Conservation (phyloP, 1,139 yeast species). For the Saccharomycopsis hybrid region DNA sequence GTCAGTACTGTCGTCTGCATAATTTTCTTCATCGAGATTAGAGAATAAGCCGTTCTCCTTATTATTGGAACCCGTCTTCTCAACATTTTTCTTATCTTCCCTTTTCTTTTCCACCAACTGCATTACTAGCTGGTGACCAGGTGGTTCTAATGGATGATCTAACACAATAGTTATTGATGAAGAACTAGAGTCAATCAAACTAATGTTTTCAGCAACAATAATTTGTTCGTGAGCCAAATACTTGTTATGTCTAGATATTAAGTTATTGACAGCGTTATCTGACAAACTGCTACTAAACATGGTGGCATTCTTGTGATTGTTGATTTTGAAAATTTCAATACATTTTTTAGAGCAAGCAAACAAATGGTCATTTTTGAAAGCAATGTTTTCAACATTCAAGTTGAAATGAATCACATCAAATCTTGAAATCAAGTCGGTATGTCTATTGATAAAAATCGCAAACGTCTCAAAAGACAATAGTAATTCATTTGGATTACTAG, state of each 20-base stretch:
- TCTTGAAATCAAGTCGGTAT: slow-evolving; percentile 17
- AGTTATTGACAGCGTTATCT: not conserved
- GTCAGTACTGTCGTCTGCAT: not conserved
- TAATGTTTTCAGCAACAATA: slow-evolving; percentile 14
- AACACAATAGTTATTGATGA: slow-evolving; percentile 17
- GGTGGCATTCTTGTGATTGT: not conserved
- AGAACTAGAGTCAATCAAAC: slow-evolving; percentile 16
- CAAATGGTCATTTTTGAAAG: slow-evolving; percentile 15
- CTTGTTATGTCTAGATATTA: slow-evolving; percentile 4
- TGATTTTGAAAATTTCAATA: slow-evolving; percentile 18
- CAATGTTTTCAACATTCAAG: slow-evolving; percentile 17
- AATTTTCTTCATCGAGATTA: not conserved
- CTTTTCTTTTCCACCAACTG: slow-evolving; percentile 17
- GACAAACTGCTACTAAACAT: not conserved
- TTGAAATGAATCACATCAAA: slow-evolving; percentile 20
- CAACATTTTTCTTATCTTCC: not conserved
- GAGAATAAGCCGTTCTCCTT: not conserved
- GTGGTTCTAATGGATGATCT: slow-evolving; percentile 20
- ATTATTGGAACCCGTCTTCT: too few species aligned
- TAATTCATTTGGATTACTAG: slow-evolving; percentile 11
- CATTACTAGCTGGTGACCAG: slow-evolving; percentile 18
- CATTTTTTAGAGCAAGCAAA: slow-evolving; percentile 14
- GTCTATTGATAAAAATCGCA: slow-evolving; percentile 15
- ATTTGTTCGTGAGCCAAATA: slow-evolving; percentile 17
- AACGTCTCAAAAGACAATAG: slow-evolving; percentile 15